Evolutionary conservation across 2,329 filamentous ascomycete genomes (phyloP).

Genomic region (Emmonsiellopsis sp.): DNA sequence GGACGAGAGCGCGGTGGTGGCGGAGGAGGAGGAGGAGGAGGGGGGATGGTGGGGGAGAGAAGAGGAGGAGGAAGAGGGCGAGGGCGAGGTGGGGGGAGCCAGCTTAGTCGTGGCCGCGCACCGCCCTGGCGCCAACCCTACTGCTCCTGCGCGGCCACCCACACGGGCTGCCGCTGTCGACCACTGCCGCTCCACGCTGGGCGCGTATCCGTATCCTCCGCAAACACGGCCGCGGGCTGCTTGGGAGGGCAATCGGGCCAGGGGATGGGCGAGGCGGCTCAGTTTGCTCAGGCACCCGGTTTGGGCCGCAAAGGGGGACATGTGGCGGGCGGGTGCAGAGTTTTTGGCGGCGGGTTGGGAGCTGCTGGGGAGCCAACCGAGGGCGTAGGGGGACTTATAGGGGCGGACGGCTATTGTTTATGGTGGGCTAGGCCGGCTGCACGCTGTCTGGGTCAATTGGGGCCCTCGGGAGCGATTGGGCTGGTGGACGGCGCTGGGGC

Average conservation of each 20-base stretch:
- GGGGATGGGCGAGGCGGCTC: neutral
- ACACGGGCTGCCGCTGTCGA: neutral
- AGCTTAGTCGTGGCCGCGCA: conserved; percentile 19
- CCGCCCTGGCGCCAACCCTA: conserved; percentile 2
- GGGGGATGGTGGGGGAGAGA: conserved; percentile 11
- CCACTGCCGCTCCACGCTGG: too few species aligned
- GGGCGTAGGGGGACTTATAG: too few species aligned
- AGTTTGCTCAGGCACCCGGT: neutral
- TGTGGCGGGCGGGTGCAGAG: neutral
- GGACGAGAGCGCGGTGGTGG: neutral
- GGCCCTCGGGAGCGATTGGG: too few species aligned
- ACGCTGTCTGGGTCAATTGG: too few species aligned
- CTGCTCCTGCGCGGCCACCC: conserved; percentile 5
- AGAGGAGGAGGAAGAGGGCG: conserved; percentile 16
- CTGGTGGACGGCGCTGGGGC: too few species aligned
- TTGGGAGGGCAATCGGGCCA: neutral
- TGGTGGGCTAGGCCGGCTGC: too few species aligned
- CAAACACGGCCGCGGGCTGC: too few species aligned
- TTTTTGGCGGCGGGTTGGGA: neutral
- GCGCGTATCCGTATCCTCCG: too few species aligned
- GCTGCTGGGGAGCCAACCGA: too few species aligned
- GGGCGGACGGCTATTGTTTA: too few species aligned
- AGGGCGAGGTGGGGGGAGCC: conserved; percentile 33
- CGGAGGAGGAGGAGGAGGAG: conserved; percentile 4
- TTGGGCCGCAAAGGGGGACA: neutral